Percentiles rank a stretch among this genome's conserved stretches.
Conservation (phyloP, 495 filamentous ascomycete species). For the Cercophora scortea region DNA sequence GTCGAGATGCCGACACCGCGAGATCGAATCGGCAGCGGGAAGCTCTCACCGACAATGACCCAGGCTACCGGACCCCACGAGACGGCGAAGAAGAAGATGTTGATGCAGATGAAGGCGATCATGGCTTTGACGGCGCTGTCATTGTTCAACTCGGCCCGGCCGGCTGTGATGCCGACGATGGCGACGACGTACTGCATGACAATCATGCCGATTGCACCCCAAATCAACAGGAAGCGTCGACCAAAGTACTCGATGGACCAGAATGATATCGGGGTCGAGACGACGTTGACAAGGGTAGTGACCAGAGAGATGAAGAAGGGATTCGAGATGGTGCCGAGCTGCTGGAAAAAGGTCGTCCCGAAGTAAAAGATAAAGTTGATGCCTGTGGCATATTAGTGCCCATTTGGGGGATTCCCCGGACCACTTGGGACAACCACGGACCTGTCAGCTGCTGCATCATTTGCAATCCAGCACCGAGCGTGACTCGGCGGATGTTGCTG, state of each 20-base stretch:
- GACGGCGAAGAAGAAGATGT: slow-evolving; percentile 73
- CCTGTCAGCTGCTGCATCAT: slow-evolving; percentile 59
- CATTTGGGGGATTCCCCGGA: background rate
- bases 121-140: slow-evolving; percentile 52
- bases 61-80: slow-evolving; percentile 74
- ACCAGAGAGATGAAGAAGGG: slow-evolving; percentile 75
- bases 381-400: slow-evolving; percentile 36
- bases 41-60: slow-evolving; percentile 82
- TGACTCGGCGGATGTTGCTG: slow-evolving; percentile 59
- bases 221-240: slow-evolving; percentile 69
- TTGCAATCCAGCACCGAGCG: slow-evolving; percentile 63
- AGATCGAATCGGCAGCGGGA: slow-evolving; percentile 74
- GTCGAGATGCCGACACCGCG: slow-evolving; percentile 74
- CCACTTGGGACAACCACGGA: background rate
- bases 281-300: slow-evolving; percentile 77
- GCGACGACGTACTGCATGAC: slow-evolving; percentile 76
- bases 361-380: slow-evolving; percentile 94
- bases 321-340: slow-evolving; percentile 60
- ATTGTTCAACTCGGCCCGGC: slow-evolving; percentile 34
- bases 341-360: slow-evolving; percentile 69
- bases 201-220: slow-evolving; percentile 69
- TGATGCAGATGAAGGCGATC: slow-evolving; percentile 74
- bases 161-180: slow-evolving; percentile 57
- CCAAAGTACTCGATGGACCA: slow-evolving; percentile 72
- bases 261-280: slow-evolving; percentile 73